phyloP scores from a whole-genome alignment of 441 rosid genomes.

The Sinapis alba region DNA sequence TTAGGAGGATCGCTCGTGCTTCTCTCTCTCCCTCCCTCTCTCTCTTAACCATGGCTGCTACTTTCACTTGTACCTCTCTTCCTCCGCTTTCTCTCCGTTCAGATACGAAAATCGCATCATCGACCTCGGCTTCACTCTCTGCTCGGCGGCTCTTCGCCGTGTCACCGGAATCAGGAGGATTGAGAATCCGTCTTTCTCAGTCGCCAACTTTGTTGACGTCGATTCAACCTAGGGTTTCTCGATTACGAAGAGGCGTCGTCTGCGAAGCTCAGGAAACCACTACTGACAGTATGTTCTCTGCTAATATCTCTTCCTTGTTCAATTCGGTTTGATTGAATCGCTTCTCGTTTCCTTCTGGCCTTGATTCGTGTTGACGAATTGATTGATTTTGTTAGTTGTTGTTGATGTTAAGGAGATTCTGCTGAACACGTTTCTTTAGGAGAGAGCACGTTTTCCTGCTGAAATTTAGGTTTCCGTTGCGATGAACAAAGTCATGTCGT shows the following conservation, averaged over 20 bases:
- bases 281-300: slow-evolving; percentile 42
- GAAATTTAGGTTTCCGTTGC: slow-evolving; percentile 31
- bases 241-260: slow-evolving; percentile 42
- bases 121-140: slow-evolving; percentile 35
- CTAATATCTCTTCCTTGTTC: background rate
- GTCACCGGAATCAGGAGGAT: slow-evolving; percentile 49
- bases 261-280: slow-evolving; percentile 67
- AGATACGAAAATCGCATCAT: slow-evolving; percentile 4
- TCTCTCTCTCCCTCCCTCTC: slow-evolving; percentile 16
- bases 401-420: background rate
- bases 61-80: slow-evolving; percentile 46
- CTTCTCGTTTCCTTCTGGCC: background rate
- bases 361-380: background rate
- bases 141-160: slow-evolving; percentile 27
- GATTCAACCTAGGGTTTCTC: slow-evolving; percentile 44
- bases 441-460: slow-evolving; percentile 5
- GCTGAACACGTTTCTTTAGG: background rate
- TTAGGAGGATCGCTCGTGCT: slow-evolving; percentile 28
- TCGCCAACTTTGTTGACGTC: slow-evolving; percentile 36
- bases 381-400: background rate
- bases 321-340: background rate
- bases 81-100: slow-evolving; percentile 40
- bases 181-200: slow-evolving; percentile 48
- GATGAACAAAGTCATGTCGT: slow-evolving; percentile 1
- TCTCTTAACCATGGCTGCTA: slow-evolving; percentile 39